Evolutionary conservation across 768 basidiomycete species (phyloP).

Genomic region (Saitozyma sp.): DNA sequence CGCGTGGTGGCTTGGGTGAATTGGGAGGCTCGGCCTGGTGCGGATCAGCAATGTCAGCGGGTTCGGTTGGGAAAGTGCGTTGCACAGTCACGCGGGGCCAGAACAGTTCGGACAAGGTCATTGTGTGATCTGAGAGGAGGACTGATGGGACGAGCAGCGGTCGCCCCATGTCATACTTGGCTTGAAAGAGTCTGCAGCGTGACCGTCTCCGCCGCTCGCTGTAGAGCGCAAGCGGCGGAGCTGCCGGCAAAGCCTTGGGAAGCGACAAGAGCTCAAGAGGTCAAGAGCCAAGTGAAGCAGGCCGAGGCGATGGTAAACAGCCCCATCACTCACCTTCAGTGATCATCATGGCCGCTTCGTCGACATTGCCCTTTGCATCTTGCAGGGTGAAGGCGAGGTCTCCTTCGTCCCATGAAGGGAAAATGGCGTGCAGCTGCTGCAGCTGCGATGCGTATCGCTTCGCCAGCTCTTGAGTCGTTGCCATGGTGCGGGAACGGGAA

Average conservation of each 20-base stretch:
- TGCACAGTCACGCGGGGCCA: no score
- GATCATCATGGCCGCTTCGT: constrained; percentile 51
- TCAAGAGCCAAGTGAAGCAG: no score
- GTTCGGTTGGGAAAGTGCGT: no score
- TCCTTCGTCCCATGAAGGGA: constrained; percentile 52
- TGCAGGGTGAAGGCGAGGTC: constrained; percentile 49
- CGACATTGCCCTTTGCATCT: constrained; percentile 51
- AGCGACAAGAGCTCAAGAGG: neutral
- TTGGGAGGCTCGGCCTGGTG: constrained; percentile 50
- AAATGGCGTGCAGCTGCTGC: constrained; percentile 47
- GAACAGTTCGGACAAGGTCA: no score
- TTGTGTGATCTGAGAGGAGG: no score
- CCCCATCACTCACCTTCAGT: constrained; percentile 46
- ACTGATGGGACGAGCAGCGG: no score
- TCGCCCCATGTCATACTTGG: no score
- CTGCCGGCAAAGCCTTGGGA: no score
- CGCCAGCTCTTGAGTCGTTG: constrained; percentile 40
- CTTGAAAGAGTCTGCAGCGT: no score
- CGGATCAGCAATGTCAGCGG: neutral
- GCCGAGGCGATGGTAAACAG: neutral
- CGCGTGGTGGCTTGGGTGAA: constrained; percentile 51
- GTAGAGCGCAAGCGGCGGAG: neutral
- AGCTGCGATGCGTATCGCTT: constrained; percentile 48
- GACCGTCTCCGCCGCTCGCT: no score
- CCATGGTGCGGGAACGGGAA: constrained; percentile 24